A percentile compares a stretch with the other conserved stretches of the same genome.
phyloP scores from a whole-genome alignment of 176 grass and related monocot genomes.

The Triticum timopheevii region DNA sequence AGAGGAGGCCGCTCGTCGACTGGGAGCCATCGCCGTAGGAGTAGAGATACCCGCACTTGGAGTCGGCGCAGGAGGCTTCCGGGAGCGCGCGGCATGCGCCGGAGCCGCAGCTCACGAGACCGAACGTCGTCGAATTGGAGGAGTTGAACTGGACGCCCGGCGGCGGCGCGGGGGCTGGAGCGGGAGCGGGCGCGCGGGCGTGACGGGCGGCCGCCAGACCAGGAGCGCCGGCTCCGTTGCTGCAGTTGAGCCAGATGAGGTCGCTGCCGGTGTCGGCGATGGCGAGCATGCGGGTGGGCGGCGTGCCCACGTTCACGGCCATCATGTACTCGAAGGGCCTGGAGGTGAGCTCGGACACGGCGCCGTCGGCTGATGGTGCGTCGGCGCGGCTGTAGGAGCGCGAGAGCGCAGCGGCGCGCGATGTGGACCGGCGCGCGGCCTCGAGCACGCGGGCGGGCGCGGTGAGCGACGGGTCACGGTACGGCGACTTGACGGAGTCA shows the following conservation, averaged over 20 bases:
- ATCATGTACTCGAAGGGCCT: conserved; percentile 54
- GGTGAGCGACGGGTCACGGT: conserved; percentile 10
- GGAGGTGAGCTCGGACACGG: conserved; percentile 33
- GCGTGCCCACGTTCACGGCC: conserved; percentile 44
- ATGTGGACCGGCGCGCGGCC: conserved; percentile 28
- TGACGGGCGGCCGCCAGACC: too few species aligned
- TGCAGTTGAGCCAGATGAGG: conserved; percentile 56
- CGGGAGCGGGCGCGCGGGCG: too few species aligned
- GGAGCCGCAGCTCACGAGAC: conserved; percentile 22
- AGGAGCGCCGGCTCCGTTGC: too few species aligned
- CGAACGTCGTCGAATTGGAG: conserved; percentile 40
- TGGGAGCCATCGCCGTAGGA: not conserved
- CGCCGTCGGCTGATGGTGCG: not conserved
- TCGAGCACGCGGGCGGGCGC: conserved; percentile 34
- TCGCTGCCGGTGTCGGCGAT: conserved; percentile 70
- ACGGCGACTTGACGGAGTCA: conserved; percentile 52
- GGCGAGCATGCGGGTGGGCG: conserved; percentile 33
- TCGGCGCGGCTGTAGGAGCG: not conserved
- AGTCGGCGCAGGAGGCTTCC: conserved; percentile 23
- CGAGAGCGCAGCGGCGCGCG: not conserved
- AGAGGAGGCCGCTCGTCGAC: not conserved
- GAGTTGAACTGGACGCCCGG: conserved; percentile 25
- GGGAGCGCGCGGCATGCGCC: conserved; percentile 13
- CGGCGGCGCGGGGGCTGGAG: not conserved
- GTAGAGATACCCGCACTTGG: conserved; percentile 22